Conservation (phyloP, 352 stramenopile species). For the Pythium phragmitis region DNA sequence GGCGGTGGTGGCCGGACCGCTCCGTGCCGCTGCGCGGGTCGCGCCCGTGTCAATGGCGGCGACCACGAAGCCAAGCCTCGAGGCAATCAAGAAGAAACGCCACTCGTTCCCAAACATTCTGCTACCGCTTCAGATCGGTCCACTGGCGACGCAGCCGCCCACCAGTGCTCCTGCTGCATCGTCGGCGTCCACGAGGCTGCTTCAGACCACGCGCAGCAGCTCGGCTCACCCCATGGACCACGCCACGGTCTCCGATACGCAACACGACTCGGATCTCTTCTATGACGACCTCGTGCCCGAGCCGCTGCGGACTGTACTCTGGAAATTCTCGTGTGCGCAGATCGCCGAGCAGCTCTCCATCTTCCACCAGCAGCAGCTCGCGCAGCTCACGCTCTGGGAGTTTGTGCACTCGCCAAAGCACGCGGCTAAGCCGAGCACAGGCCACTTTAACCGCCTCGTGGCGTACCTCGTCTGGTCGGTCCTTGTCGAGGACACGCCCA, state of each 20-base stretch:
- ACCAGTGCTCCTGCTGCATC: background rate
- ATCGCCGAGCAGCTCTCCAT: constrained; percentile 67
- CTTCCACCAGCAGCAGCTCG: constrained; percentile 61
- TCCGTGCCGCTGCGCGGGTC: constrained; percentile 13
- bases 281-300: constrained; percentile 42
- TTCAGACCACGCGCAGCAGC: constrained; percentile 20
- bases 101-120: constrained; percentile 69
- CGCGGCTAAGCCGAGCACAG: constrained; percentile 49
- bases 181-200: background rate
- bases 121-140: constrained; percentile 28
- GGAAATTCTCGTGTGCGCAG: constrained; percentile 47
- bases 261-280: constrained; percentile 42
- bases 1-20: constrained; percentile 4
- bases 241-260: background rate
- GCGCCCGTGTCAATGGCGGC: constrained; percentile 26
- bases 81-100: constrained; percentile 45
- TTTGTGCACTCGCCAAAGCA: constrained; percentile 51
- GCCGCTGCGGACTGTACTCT: constrained; percentile 47
- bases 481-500: constrained; percentile 60
- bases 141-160: background rate
- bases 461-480: constrained; percentile 76
- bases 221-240: constrained; percentile 19
- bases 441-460: constrained; percentile 67
- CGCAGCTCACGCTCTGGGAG: constrained; percentile 46
- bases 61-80: constrained; percentile 14